phyloP scores from a whole-genome alignment of 139 green algal genomes.

The Auxenochlorella pyrenoidosa region DNA sequence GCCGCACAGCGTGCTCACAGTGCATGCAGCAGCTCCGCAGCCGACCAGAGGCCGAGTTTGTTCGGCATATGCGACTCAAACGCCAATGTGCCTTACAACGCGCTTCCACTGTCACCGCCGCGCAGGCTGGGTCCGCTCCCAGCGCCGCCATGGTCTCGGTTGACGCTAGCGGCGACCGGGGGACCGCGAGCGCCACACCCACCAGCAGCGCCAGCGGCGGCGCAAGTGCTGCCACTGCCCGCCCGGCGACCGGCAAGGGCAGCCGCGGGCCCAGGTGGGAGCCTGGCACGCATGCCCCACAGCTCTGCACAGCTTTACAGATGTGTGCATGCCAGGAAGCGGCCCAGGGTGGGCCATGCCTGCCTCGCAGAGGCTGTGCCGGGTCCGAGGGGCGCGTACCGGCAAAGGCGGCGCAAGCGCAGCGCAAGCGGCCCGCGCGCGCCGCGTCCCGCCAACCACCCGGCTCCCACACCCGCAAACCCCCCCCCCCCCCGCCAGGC shows the following conservation, averaged over 20 bases:
- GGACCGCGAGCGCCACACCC: background rate
- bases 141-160: background rate
- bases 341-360: too few relatives aligned
- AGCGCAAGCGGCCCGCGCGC: background rate
- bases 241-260: slow-evolving; percentile 22
- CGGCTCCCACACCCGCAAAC: background rate
- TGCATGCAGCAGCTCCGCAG: too few relatives aligned
- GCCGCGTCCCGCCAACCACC: background rate
- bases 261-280: slow-evolving; percentile 26
- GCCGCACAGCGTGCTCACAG: too few relatives aligned
- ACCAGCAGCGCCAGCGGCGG: background rate
- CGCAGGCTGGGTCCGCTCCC: background rate
- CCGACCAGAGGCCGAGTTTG: too few relatives aligned
- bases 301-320: too few relatives aligned
- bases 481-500: background rate
- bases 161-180: too few relatives aligned
- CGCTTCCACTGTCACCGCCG: too few relatives aligned
- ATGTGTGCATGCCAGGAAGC: background rate
- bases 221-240: background rate
- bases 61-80: too few relatives aligned
- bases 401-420: background rate
- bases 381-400: too few relatives aligned
- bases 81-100: too few relatives aligned
- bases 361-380: too few relatives aligned
- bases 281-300: too few relatives aligned